These are phyloP conservation scores for Mycena chlorophos DNA, from an alignment of 768 basidiomycete species.

Conservation along the genomic window DNA sequence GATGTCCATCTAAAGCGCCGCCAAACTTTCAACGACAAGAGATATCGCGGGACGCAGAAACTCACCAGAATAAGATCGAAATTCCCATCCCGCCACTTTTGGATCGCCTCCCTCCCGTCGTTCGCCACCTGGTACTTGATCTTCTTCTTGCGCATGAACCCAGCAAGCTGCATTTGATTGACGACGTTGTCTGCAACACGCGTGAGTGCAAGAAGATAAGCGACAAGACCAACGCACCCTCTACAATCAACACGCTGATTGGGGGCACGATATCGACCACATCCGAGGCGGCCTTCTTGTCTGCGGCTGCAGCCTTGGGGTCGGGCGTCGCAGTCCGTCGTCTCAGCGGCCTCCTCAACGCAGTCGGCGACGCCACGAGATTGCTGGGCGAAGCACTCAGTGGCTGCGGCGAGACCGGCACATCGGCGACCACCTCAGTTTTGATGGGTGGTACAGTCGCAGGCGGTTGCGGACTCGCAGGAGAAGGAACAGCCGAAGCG, in stretches of 20 bases:
- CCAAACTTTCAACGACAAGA: constrained; percentile 18
- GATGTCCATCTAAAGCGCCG: constrained; percentile 97
- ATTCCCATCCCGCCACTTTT: constrained; percentile 89
- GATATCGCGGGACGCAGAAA: constrained; percentile 14
- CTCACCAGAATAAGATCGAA: constrained; percentile 95
- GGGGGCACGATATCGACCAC: constrained; percentile 87
- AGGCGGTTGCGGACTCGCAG: constrained; percentile 4
- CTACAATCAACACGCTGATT: constrained; percentile 96
- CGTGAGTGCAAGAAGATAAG: constrained; percentile 13
- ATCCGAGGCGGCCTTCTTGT: constrained; percentile 50
- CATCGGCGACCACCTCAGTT: neutral
- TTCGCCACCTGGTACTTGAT: constrained; percentile 94
- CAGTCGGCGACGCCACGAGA: constrained; percentile 16
- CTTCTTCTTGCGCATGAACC: constrained; percentile 94
- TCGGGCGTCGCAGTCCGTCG: constrained; percentile 30
- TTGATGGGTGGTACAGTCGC: constrained; percentile 1
- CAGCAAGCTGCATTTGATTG: constrained; percentile 96
- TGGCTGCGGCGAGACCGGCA: neutral
- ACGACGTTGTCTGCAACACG: constrained; percentile 84
- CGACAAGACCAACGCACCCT: constrained; percentile 59
- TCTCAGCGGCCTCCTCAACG: constrained; percentile 19
- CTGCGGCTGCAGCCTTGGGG: constrained; percentile 44
- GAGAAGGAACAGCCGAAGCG: neutral
- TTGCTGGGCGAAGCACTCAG: neutral
- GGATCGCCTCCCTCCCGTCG: constrained; percentile 93